Percentiles rank a stretch among this genome's conserved stretches.
phyloP scores from a whole-genome alignment of 768 basidiomycete genomes.

The Kwoniella botswanensis region DNA sequence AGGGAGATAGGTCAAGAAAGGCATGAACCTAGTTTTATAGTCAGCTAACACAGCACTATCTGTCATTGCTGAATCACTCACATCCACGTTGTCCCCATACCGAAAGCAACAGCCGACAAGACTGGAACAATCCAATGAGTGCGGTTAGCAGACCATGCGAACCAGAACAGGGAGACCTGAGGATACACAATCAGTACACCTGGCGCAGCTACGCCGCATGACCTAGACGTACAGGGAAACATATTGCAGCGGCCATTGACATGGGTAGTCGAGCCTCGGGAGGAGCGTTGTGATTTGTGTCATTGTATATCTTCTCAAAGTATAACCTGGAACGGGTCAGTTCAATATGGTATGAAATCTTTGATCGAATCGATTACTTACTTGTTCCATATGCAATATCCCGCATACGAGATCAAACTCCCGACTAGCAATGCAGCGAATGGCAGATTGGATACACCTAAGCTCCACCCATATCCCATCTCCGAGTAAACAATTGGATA shows the following conservation, averaged over 20 bases:
- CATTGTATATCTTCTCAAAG: constrained; percentile 36
- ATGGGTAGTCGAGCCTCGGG: constrained; percentile 37
- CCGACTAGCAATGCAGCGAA: constrained; percentile 40
- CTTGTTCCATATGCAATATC: constrained; percentile 43
- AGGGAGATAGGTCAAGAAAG: constrained; percentile 39
- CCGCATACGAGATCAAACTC: constrained; percentile 30
- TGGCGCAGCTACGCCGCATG: too few species aligned
- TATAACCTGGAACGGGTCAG: constrained; percentile 24
- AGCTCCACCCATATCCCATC: constrained; percentile 34
- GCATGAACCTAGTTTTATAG: constrained; percentile 30
- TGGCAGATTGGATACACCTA: constrained; percentile 37
- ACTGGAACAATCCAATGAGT: constrained; percentile 53
- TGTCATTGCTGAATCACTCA: constrained; percentile 6
- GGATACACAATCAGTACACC: neutral
- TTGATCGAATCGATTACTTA: constrained; percentile 6
- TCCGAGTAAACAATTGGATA: constrained; percentile 41
- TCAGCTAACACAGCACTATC: neutral
- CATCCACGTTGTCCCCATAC: constrained; percentile 37
- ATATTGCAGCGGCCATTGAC: constrained; percentile 35
- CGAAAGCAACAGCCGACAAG: constrained; percentile 37
- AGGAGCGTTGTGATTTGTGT: constrained; percentile 16
- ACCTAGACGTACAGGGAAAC: constrained; percentile 30
- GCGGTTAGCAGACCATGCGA: constrained; percentile 52
- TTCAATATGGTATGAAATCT: neutral
- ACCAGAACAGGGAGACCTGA: constrained; percentile 49